Evolutionary conservation across 2,329 filamentous ascomycete species (phyloP), one percentile per base, ranked within the genome.

Genomic region (Cryphonectria carpinicola): DNA sequence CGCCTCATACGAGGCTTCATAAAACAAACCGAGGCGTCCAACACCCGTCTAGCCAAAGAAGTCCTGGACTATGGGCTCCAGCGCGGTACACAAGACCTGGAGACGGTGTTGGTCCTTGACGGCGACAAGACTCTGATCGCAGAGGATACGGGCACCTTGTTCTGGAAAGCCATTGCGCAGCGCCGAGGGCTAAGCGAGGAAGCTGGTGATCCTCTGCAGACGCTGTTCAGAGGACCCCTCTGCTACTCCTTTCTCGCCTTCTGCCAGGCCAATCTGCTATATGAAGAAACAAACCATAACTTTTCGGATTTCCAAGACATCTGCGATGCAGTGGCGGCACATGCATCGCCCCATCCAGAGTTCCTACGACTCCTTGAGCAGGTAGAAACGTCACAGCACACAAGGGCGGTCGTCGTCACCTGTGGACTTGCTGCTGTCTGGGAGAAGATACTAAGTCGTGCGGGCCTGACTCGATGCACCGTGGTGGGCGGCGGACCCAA

Each of bases 51-150:
- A 14, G 54, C 54, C 28, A 32, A 35, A 28, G 28, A 32, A 6
- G 28, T 58, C 25, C 54, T 58, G 25, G 25, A 58, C 25, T 28
- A 19, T 7, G 25, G 25, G 14, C 25, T 58, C 54, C 25, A 17
- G 14, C 54, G 32, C 54, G 54, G 54, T 8, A 19, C 54, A 17
- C 28, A 32, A 19, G 11, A 28, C 6, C 14, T 22, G 28, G 54
- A 58, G 54, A 58, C 54, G 54, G 54, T 58, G 28, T 6, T 58
- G 54, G 28, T 58, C 14, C 28, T 58, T 11, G 54, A 58, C 17
- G 54, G 54, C 54, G 54, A 58, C 54, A 58, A 32, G 54, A 58
- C 54, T 19, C 25, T 58, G 54, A 58, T 58, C 54, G 28, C 54
- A 35, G 54, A 58, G 54, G 54, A 58, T 19, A 58, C 54, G 14